Evolutionary conservation across 495 filamentous ascomycete genomes (phyloP).

Genomic region (Letharia lupina): DNA sequence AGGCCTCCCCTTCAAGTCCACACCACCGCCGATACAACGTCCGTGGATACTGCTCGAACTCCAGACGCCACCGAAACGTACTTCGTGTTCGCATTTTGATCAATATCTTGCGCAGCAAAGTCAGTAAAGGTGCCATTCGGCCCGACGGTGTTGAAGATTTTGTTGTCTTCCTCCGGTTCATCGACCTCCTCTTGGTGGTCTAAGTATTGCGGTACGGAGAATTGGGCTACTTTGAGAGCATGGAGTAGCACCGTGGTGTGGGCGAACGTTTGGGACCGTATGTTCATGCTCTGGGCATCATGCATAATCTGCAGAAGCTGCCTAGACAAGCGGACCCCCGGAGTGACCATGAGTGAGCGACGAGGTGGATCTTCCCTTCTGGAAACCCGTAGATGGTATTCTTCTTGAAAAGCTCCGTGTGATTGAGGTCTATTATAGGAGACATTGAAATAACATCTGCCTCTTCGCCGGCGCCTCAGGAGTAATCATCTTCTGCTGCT

Average conservation of each 20-base stretch:
- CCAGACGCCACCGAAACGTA: conserved; percentile 5
- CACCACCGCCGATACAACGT: conserved; percentile 2
- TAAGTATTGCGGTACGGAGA: neutral
- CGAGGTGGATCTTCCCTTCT: neutral
- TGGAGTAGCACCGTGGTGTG: neutral
- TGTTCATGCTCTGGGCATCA: neutral
- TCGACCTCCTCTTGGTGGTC: neutral
- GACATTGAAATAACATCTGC: neutral
- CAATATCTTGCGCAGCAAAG: neutral
- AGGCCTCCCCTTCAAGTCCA: neutral
- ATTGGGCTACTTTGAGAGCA: neutral
- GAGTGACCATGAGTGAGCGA: conserved; percentile 1
- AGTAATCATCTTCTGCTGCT: neutral
- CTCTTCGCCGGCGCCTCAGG: neutral
- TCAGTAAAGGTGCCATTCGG: neutral
- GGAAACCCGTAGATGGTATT: conserved; percentile 5
- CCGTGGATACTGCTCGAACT: conserved; percentile 5
- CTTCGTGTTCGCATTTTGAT: neutral
- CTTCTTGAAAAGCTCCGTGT: neutral
- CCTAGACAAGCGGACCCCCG: neutral
- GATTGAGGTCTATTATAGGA: neutral
- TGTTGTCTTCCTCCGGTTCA: neutral
- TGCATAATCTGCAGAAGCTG: neutral
- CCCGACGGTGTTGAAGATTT: neutral
- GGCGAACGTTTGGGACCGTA: neutral